Conservation (phyloP, 1,284 basidiomycete species). For the Papiliotrema nemorosa region DNA sequence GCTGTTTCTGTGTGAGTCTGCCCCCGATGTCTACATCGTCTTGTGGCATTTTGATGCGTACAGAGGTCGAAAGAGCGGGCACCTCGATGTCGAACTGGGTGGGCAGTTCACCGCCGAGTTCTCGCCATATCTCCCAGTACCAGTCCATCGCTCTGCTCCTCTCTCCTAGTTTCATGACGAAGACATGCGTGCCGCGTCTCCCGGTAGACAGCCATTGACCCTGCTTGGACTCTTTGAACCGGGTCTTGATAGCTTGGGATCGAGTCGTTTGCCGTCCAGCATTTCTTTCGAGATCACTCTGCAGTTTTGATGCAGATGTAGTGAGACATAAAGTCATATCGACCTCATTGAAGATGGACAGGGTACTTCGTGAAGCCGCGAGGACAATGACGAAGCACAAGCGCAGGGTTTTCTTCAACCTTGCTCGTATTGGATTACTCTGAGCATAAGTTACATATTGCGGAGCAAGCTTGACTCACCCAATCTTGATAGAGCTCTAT, state of each 20-base stretch:
- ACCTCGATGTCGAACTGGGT: conserved; percentile 33
- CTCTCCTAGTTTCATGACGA: conserved; percentile 41
- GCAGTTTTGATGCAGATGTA: conserved; percentile 27
- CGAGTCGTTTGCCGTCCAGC: conserved; percentile 14
- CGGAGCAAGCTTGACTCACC: conserved; percentile 13
- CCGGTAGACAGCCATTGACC: conserved; percentile 26
- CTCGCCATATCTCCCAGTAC: conserved; percentile 47
- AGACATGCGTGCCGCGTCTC: conserved; percentile 32
- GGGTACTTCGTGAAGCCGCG: conserved; percentile 20
- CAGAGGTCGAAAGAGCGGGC: conserved; percentile 30
- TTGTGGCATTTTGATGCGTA: conserved; percentile 34
- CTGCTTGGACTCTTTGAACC: conserved; percentile 36
- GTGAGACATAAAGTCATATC: conserved; percentile 42
- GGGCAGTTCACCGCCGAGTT: conserved; percentile 39
- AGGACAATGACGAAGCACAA: conserved; percentile 43
- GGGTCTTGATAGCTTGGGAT: conserved; percentile 12
- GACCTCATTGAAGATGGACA: conserved; percentile 42
- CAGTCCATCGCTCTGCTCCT: conserved; percentile 44
- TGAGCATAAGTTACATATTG: conserved; percentile 5
- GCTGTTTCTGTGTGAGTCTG: conserved; percentile 6
- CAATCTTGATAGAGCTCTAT: conserved; percentile 47
- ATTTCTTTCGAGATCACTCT: conserved; percentile 16
- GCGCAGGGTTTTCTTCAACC: conserved; percentile 31
- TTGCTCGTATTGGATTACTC: conserved; percentile 30
- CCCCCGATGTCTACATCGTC: conserved; percentile 28